Conservation (phyloP, 1,139 yeast genomes). For the Sugiyamaella paludigena region DNA sequence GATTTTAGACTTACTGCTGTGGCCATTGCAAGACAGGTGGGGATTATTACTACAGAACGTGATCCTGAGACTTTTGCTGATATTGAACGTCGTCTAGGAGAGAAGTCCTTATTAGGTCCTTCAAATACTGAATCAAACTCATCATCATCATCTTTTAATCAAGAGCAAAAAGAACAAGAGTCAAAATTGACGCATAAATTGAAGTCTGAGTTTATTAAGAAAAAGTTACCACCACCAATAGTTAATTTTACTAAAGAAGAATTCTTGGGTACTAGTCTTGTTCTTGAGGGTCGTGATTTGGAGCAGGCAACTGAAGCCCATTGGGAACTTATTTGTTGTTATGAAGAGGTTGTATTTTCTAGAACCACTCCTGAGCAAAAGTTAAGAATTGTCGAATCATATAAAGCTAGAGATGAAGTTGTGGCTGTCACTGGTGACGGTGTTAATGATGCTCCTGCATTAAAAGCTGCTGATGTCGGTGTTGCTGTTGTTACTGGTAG, state of each 20-base stretch:
- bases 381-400: slow-evolving; percentile 48
- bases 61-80: slow-evolving; percentile 35
- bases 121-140: no score
- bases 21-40: slow-evolving; percentile 50
- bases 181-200: no score
- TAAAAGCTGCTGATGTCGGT: slow-evolving; percentile 53
- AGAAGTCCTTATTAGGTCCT: not conserved
- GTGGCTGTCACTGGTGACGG: slow-evolving; percentile 58
- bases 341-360: slow-evolving; percentile 49
- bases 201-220: no score
- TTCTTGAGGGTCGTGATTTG: slow-evolving; percentile 45
- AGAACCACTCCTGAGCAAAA: slow-evolving; percentile 58
- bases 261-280: slow-evolving; percentile 16
- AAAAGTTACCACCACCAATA: no score
- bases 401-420: slow-evolving; percentile 45
- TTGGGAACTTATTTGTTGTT: slow-evolving; percentile 42
- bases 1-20: slow-evolving; percentile 54
- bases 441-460: slow-evolving; percentile 53
- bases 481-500: slow-evolving; percentile 52
- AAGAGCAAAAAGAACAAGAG: no score
- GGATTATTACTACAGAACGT: slow-evolving; percentile 40
- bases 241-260: slow-evolving; percentile 8
- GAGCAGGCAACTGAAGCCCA: slow-evolving; percentile 42
- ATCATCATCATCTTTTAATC: no score
- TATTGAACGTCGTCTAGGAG: slow-evolving; percentile 22